Evolutionary conservation across 2,329 filamentous ascomycete genomes (phyloP), one percentile per base, ranked within the genome.

Genomic region (Botrytis galanthina): DNA sequence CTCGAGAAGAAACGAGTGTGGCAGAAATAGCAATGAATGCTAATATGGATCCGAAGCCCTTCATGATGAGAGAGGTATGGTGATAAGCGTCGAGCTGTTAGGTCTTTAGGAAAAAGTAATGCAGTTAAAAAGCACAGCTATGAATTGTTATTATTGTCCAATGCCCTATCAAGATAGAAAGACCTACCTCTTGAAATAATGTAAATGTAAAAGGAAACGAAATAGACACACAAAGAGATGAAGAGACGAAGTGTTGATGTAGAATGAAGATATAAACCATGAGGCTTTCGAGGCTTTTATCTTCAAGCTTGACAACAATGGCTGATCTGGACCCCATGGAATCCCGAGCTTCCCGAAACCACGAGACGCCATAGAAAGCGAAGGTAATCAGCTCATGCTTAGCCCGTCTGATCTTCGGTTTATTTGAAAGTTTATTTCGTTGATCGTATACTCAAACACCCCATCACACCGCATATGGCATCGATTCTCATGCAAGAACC

Each of bases 1-100:
- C 78, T 74, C 76, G 75, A 64, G 80, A 79, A 60, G 80, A 81
- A 37, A 82, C 81, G 59, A 80, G 71, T 62, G 79, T 80, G 70
- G 81, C 81, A 66, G 79, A 81, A 67, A 83, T 73, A 74, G 82
- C 82, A 76, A 84, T 74, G 76, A 80, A 78, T 75, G 83, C 76
- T 68, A 84, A 74, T 76, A 83, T 80, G 74, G 81, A 78, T 76
- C 79, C 80, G 76, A 83, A 79, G 78, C 81, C 82, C 80, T 83
- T 84, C 83, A 84, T 84, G 73, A 77, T 83, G 81, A 78, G 29
- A 51, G 14, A 64, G 59, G 18, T 70, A 70, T 68, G 61, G 44
- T 63, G 42, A 51, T 74, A 63, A 78, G 76, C 75, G 73, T 79
- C 75, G 75, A 79, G 77, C 75, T 76, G 61, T 77, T 48, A 37